Base-by-base conservation (phyloP, 768 basidiomycete genomes). In the Rhodotorula kratochvilovae region DNA sequence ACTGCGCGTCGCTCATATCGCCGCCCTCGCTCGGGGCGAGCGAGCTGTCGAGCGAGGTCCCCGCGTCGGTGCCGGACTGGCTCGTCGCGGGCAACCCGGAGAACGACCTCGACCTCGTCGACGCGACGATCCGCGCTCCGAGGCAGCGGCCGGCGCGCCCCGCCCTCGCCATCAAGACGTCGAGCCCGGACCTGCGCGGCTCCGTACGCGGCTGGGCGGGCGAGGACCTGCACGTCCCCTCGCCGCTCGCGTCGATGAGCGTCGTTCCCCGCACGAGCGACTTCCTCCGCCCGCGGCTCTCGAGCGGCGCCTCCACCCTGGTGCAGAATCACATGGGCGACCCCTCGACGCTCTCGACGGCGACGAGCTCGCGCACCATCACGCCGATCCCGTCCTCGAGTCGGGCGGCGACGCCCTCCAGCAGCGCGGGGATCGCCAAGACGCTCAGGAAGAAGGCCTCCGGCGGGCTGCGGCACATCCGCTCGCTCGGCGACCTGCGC, bases 401-500 rank as follows among this genome's bases (percentile, higher is more conserved):
- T 27, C 16, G 15, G 29, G 19, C 50, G 23, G 29, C 25, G 25
- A 56, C 33, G 35, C 61, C 51, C 10, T 51, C 33, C 33, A 23
- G 43, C 17, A n/a, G 36, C 15, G 11, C 36, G 19, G n/a, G 36
- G 7, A 12, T 12, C 19, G 39, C 33, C 50, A 63, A 48, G 45
- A 59, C 57, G 51, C 8, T 54, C 29, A 36, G 36, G 27, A 72
- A 72, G 50, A 62, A 66, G 36, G 62, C 55, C 3, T 63, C 61
- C 1, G 71, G 71, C 1, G 56, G 58, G 11, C 63, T 72, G 23
- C 66, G 71, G 16, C 66, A 67, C 58, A 67, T 72, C 62, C 66
- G 66, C 42, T 72, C 71, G 43, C 57, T 72, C 27, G 66, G 67
- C 50, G 70, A 71, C 46, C 61, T 71, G 23, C 61, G 70, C 16